These are phyloP conservation scores for Penicillium angulare DNA, from an alignment of 495 filamentous ascomycete species.

Conservation along the genomic window DNA sequence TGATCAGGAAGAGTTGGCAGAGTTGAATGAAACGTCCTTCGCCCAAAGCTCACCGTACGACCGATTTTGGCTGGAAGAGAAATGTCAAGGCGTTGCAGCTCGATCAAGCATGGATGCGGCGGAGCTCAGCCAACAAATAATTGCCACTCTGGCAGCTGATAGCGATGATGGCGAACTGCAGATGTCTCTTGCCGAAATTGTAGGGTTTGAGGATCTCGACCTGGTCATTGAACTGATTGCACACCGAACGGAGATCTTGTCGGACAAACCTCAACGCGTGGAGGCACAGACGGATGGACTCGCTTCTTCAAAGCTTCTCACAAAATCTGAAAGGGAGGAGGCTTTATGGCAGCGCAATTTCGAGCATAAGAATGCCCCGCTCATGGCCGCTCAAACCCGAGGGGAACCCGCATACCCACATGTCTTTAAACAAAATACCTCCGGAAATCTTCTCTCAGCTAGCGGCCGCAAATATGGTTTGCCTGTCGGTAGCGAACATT, in stretches of 20 bases:
- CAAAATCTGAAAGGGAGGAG: constrained; percentile 72
- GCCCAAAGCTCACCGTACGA: constrained; percentile 29
- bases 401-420: constrained; percentile 78
- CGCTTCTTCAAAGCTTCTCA: constrained; percentile 59
- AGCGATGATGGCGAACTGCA: constrained; percentile 79
- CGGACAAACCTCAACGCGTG: constrained; percentile 30
- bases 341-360: constrained; percentile 69
- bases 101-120: constrained; percentile 58
- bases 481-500: constrained; percentile 62
- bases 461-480: constrained; percentile 75
- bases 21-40: constrained; percentile 14
- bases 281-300: constrained; percentile 50
- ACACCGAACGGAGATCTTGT: constrained; percentile 63
- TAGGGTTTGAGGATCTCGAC: constrained; percentile 90
- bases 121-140: constrained; percentile 68
- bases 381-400: constrained; percentile 62
- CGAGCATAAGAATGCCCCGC: constrained; percentile 74
- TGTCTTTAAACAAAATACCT: constrained; percentile 77
- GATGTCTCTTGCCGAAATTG: constrained; percentile 81
- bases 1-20: constrained; percentile 41
- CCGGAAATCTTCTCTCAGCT: constrained; percentile 77
- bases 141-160: constrained; percentile 64
- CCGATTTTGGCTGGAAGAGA: constrained; percentile 60
- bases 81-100: constrained; percentile 59
- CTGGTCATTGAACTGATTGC: constrained; percentile 80